These are phyloP conservation scores for Craterostigma plantagineum DNA, from an alignment of 257 asterid genomes.

Conservation along the genomic window DNA sequence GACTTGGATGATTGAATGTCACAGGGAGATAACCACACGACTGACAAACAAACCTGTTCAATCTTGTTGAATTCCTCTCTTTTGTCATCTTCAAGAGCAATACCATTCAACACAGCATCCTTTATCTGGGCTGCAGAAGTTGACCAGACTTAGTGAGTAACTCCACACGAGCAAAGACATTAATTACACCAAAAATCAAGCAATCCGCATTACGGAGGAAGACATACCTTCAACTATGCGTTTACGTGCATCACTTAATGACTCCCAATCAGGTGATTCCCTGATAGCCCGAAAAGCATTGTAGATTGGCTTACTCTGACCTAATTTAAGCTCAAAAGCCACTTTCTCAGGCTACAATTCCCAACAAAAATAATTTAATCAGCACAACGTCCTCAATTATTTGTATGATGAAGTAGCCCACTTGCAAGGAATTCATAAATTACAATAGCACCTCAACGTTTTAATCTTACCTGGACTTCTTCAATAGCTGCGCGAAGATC, in stretches of 20 bases:
- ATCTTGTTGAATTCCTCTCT: conserved; percentile 79
- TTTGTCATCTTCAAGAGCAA: conserved; percentile 83
- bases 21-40: neutral
- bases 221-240: conserved; percentile 73
- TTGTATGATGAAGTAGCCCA: neutral
- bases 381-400: neutral
- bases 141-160: conserved; percentile 7
- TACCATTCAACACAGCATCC: conserved; percentile 88
- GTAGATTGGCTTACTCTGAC: conserved; percentile 89
- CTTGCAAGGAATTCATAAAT: neutral
- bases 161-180: conserved; percentile 3
- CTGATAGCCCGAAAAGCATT: conserved; percentile 71
- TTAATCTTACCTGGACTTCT: conserved; percentile 64
- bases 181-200: neutral
- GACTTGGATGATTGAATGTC: neutral
- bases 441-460: neutral
- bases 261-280: conserved; percentile 71
- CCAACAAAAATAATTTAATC: conserved; percentile 1
- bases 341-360: conserved; percentile 81
- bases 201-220: neutral
- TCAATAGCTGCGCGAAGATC: conserved; percentile 93
- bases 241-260: conserved; percentile 73
- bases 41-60: conserved; percentile 43
- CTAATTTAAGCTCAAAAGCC: conserved; percentile 65
- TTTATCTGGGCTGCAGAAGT: conserved; percentile 49